Conservation (phyloP, 805 yeast genomes). For the Candida maris region DNA sequence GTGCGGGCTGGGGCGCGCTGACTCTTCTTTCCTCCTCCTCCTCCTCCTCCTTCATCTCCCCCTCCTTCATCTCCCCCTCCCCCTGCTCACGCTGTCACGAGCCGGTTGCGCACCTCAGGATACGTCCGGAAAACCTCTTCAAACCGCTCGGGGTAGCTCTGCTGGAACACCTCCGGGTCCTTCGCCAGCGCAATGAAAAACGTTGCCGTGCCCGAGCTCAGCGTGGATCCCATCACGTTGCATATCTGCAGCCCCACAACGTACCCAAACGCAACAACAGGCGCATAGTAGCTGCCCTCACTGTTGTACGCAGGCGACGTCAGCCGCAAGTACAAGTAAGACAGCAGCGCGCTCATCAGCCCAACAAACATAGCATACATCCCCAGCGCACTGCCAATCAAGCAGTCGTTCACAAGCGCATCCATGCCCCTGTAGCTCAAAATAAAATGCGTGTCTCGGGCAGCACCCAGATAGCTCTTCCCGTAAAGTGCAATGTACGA, state of each 20-base stretch:
- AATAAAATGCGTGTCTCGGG: conserved; percentile 75
- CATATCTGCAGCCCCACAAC: conserved; percentile 71
- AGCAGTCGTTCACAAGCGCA: conserved; percentile 79
- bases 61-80: too few species aligned
- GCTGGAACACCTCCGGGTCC: conserved; percentile 77
- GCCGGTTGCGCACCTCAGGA: conserved; percentile 44
- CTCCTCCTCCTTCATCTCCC: too few species aligned
- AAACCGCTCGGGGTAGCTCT: conserved; percentile 58
- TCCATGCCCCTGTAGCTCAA: conserved; percentile 77
- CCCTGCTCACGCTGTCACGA: too few species aligned
- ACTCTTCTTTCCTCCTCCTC: too few species aligned
- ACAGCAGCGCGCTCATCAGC: conserved; percentile 33
- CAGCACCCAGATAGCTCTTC: conserved; percentile 64
- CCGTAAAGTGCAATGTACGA: conserved; percentile 90
- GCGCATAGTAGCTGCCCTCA: conserved; percentile 48
- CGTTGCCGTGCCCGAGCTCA: conserved; percentile 75
- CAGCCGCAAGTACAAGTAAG: conserved; percentile 63
- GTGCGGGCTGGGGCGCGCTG: too few species aligned
- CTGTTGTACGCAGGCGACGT: conserved; percentile 50
- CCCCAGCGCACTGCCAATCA: conserved; percentile 72
- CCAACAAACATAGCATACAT: conserved; percentile 72
- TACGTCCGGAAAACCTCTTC: conserved; percentile 46
- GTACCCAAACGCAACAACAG: conserved; percentile 33
- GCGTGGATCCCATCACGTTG: conserved; percentile 63
- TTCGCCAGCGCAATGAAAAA: conserved; percentile 77